Percentiles rank a stretch among this genome's conserved stretches.
Conservation (phyloP, 2,329 filamentous ascomycete species). For the Rutstroemia sp. region DNA sequence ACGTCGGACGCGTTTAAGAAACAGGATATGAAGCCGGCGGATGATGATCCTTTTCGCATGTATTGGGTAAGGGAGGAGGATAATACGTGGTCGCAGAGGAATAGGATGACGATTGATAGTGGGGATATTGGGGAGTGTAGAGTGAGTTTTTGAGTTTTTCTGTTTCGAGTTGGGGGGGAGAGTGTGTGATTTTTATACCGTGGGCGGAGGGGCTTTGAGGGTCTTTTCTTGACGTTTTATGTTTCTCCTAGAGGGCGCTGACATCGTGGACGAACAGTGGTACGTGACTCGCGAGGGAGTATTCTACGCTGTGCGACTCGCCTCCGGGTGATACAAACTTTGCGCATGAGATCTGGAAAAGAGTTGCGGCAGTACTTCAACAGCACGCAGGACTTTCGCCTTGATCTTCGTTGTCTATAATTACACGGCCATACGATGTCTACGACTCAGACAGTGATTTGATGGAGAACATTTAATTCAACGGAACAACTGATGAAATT, state of each 20-base stretch:
- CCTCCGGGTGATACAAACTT: constrained; percentile 15
- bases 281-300: constrained; percentile 47
- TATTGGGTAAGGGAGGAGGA: constrained; percentile 57
- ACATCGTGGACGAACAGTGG: constrained; percentile 38
- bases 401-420: too few species aligned
- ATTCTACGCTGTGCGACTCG: constrained; percentile 54
- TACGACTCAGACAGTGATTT: too few species aligned
- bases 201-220: too few species aligned
- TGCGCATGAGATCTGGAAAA: too few species aligned
- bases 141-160: not conserved
- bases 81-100: constrained; percentile 51
- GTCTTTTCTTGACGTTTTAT: not conserved
- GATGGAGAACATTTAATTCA: too few species aligned
- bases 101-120: constrained; percentile 52
- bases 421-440: too few species aligned
- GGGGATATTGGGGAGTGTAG: constrained; percentile 43
- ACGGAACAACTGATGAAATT: too few species aligned
- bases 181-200: not conserved
- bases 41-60: constrained; percentile 51
- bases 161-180: not conserved
- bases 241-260: not conserved
- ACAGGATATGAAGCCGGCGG: constrained; percentile 56
- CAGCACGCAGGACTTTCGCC: too few species aligned
- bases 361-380: too few species aligned
- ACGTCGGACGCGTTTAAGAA: constrained; percentile 19